Percentiles rank a stretch among this genome's conserved stretches.
phyloP scores from a whole-genome alignment of 371 early-diverging fungal species.

The Mucor plumbeus region DNA sequence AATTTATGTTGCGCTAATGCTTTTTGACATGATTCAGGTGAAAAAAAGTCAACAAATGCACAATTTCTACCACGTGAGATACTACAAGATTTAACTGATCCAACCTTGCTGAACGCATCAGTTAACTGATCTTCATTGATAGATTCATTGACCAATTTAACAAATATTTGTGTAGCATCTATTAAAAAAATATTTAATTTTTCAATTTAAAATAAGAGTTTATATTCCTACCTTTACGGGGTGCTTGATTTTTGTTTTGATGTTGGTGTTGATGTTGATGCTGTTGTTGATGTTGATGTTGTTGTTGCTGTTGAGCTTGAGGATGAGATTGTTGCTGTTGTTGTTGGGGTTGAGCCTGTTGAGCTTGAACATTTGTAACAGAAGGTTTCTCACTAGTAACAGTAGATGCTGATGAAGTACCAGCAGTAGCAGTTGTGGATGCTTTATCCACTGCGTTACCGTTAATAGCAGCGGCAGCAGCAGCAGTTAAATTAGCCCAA shows the following conservation, averaged over 20 bases:
- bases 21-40: slow-evolving; percentile 45
- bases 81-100: slow-evolving; percentile 38
- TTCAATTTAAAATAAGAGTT: not conserved
- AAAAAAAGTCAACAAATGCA: slow-evolving; percentile 46
- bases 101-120: slow-evolving; percentile 47
- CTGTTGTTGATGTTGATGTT: slow-evolving; percentile 16
- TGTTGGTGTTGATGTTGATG: too few relatives aligned
- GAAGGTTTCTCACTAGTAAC: not conserved
- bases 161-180: slow-evolving; percentile 40
- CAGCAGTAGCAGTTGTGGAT: slow-evolving; percentile 2
- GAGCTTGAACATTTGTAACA: not conserved
- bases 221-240: slow-evolving; percentile 22
- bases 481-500: slow-evolving; percentile 46
- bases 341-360: slow-evolving; percentile 18
- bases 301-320: slow-evolving; percentile 2
- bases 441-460: not conserved
- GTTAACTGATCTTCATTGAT: slow-evolving; percentile 40
- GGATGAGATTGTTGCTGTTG: slow-evolving; percentile 3
- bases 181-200: not conserved
- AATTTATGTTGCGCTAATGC: slow-evolving; percentile 48
- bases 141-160: slow-evolving; percentile 39
- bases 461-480: not conserved
- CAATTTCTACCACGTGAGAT: slow-evolving; percentile 27
- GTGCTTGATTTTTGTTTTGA: slow-evolving; percentile 11
- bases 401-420: slow-evolving; percentile 8